Evolutionary conservation across 345 rosid species (phyloP).

Genomic region (Sonneratia caseolaris): DNA sequence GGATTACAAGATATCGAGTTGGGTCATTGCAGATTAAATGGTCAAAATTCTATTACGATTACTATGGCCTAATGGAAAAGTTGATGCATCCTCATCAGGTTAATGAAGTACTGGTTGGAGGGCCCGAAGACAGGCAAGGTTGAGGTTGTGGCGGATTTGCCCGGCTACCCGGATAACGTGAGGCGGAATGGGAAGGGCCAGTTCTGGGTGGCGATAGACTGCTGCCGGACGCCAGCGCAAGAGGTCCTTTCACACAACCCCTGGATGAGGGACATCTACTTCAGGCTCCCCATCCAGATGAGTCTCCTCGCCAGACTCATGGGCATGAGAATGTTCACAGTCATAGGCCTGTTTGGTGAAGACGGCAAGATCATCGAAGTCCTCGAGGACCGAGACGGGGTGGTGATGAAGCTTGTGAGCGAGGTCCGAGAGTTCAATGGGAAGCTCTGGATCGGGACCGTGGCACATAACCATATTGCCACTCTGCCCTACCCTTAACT

Average conservation of each 20-base stretch:
- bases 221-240: conserved; percentile 81
- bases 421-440: conserved; percentile 84
- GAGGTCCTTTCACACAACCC: conserved; percentile 65
- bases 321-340: conserved; percentile 97
- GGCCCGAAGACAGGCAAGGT: conserved; percentile 43
- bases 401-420: conserved; percentile 85
- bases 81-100: conserved; percentile 25
- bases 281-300: conserved; percentile 63
- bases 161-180: conserved; percentile 94
- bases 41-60: neutral
- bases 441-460: conserved; percentile 95
- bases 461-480: conserved; percentile 93
- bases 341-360: conserved; percentile 49
- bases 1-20: no score
- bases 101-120: conserved; percentile 87
- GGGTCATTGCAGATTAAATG: no score
- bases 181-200: conserved; percentile 69
- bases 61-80: neutral
- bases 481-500: conserved; percentile 51
- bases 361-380: conserved; percentile 65
- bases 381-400: conserved; percentile 73
- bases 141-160: conserved; percentile 55
- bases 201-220: conserved; percentile 95
- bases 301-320: conserved; percentile 51
- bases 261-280: conserved; percentile 70